Evolutionary conservation across 1,284 basidiomycete species (phyloP), one percentile per base, ranked within the genome.

Genomic region (Taiwanofungus camphoratus): DNA sequence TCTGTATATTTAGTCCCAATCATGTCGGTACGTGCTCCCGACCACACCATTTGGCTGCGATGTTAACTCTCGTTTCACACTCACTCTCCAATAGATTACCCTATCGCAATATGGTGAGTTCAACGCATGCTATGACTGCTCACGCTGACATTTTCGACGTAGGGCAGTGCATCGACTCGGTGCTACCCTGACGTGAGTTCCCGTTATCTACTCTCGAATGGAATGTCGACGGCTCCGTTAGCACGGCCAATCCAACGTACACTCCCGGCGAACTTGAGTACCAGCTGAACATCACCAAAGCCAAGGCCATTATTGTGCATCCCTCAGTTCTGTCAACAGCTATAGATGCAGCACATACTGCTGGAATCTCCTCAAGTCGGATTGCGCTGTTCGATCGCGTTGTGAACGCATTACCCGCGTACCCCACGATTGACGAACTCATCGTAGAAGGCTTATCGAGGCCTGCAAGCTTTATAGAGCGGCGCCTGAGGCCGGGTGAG

Each of bases 41-140:
- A 21, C 21, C 18, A 13, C 23, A 22, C 5, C 15, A 18, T 23
- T 29, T 12, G n/a, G 21, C 27, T 18, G 12, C 22, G 12, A 27
- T 24, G 8, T 23, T 11, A 23, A 12, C 22, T 23, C 11, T 19
- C 26, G 12, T 9, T 5, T n/a, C 1, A 12, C 8, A 18, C 21
- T 9, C 42, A n/a, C n/a, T n/a, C n/a, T n/a, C n/a, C n/a, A n/a
- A n/a, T n/a, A 82, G 85, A 87, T 55, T 89, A 87, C 51, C 74
- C 77, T 1, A 65, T 79, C 18, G 66, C 66, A 3, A 65, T 87
- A n/a, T 91, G 87, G 50, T 58, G 41, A 33, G 58, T 18, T 18
- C 18, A 2, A 2, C 11, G 16, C 31, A 2, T 5, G 19, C 7
- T 20, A 5, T 22, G 4, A 5, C n/a, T n/a, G 2, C 34, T 2